Evolutionary conservation across 257 asterid species (phyloP), one percentile per base, ranked within the genome.

Genomic region (Cynanchum wilfordii): DNA sequence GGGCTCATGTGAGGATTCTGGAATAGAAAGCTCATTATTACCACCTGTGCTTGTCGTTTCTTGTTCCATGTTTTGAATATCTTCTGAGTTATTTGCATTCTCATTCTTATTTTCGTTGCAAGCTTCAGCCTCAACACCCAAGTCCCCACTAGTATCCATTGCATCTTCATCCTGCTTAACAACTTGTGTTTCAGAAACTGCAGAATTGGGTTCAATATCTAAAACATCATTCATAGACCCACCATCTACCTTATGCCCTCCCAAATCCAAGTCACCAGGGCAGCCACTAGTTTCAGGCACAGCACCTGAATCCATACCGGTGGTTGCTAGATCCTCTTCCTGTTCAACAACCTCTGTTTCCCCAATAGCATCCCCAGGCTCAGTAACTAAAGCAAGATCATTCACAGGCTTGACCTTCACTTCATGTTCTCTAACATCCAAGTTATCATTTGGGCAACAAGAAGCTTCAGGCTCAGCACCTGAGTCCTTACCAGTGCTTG

Each of bases 1-100:
- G 69, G 72, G 81, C 56, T 70, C 84, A 10, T 52, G 40, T 50
- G 82, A 56, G 51, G 83, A 71, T 54, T 77, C 82, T 25, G 72
- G 42, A 79, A 56, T 81, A 77, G 73, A 69, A 73, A 36, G 77
- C 29, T 52, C 49, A 79, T 57, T 73, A 66, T 68, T 76, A 47
- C 55, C 74, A 20, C 22, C 69, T 66, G 60, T 74, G 51, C 59
- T 51, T 19, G 66, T 66, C 63, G 59, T 49, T 47, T 81, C 84
- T 45, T 47, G 66, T 58, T 78, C 73, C 64, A 75, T 57, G 20
- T 45, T 68, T 29, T 60, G 57, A 77, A 57, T 44, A 74, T 81
- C 77, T 55, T 82, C 68, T 5, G 68, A 15, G 45, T 68, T 51
- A 70, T 57, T 72, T 74, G 27, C 63, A 70, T 49, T 82, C 69